phyloP scores from a whole-genome alignment of 495 filamentous ascomycete species.

The Neurospora africana region DNA sequence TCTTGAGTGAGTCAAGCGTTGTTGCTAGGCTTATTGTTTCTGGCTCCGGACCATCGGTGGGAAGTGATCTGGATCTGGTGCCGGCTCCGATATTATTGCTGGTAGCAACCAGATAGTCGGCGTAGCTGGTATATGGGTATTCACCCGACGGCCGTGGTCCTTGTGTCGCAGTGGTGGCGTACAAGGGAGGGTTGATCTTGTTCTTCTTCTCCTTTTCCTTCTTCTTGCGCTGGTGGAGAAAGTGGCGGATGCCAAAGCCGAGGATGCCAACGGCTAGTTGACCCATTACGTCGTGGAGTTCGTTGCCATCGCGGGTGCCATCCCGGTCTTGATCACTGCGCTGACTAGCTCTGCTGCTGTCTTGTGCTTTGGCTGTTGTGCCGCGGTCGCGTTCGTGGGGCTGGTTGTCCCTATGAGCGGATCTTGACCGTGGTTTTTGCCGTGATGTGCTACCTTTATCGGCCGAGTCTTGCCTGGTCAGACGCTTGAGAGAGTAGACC shows the following conservation, averaged over 20 bases:
- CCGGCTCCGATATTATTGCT: neutral
- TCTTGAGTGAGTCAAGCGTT: slow-evolving; percentile 12
- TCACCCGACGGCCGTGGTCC: neutral
- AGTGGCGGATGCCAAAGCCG: slow-evolving; percentile 15
- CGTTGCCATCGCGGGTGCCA: slow-evolving; percentile 4
- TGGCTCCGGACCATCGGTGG: neutral
- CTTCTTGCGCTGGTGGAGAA: slow-evolving; percentile 8
- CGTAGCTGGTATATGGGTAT: neutral
- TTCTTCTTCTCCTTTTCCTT: neutral
- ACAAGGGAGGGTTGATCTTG: neutral
- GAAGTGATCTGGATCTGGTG: neutral
- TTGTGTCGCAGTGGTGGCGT: neutral
- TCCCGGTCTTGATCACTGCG: neutral
- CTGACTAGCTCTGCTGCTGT: neutral
- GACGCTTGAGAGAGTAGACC: slow-evolving; percentile 13
- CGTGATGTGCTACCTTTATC: neutral
- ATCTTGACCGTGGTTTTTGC: neutral
- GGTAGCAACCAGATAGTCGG: neutral
- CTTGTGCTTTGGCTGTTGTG: neutral
- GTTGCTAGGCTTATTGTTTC: slow-evolving; percentile 1
- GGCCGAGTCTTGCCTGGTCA: slow-evolving; percentile 4
- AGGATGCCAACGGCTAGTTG: slow-evolving; percentile 17
- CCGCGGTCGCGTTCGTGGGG: neutral
- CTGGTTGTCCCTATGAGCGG: neutral
- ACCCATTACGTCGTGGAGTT: slow-evolving; percentile 16